phyloP scores from a whole-genome alignment of 176 grass and related monocot genomes.

The Alopecurus myosuroides region DNA sequence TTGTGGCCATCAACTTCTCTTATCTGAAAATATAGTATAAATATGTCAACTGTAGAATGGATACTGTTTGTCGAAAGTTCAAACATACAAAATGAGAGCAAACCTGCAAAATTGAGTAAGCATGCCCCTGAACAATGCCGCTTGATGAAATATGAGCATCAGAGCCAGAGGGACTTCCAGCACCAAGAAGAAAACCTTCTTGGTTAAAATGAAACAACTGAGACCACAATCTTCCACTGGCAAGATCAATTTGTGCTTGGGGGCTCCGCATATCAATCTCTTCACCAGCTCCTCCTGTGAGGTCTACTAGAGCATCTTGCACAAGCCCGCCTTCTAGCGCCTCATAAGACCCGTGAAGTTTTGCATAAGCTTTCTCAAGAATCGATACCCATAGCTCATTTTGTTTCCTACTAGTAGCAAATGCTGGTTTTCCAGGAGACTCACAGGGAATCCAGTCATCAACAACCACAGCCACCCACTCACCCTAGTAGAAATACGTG shows the following conservation, averaged over 20 bases:
- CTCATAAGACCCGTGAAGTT: constrained; percentile 98
- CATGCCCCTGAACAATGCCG: constrained; percentile 99
- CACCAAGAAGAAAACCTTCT: constrained; percentile 98
- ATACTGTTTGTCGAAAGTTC: background rate
- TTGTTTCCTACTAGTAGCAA: constrained; percentile 88
- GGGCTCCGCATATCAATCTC: constrained; percentile 99
- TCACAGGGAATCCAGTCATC: constrained; percentile 99
- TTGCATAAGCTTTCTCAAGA: constrained; percentile 97
- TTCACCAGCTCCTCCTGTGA: constrained; percentile 96
- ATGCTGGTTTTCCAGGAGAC: constrained; percentile 87
- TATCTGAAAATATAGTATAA: constrained; percentile 57
- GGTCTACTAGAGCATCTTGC: constrained; percentile 98
- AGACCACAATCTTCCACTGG: constrained; percentile 95
- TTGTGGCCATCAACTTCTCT: constrained; percentile 98
- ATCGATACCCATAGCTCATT: constrained; percentile 98
- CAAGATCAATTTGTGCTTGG: constrained; percentile 92
- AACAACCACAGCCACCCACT: constrained; percentile 98
- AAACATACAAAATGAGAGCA: constrained; percentile 26
- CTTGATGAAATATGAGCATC: constrained; percentile 95
- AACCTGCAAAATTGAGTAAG: constrained; percentile 99
- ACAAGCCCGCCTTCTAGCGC: constrained; percentile 97
- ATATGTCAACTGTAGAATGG: constrained; percentile 1
- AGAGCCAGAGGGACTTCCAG: constrained; percentile 95
- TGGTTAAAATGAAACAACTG: constrained; percentile 95
- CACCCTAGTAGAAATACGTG: constrained; percentile 55